Percentiles rank a stretch among this genome's conserved stretches.
These are phyloP conservation scores for Dryadomyces quercivorus DNA, from an alignment of 2,329 filamentous ascomycete species.

Conservation along the genomic window DNA sequence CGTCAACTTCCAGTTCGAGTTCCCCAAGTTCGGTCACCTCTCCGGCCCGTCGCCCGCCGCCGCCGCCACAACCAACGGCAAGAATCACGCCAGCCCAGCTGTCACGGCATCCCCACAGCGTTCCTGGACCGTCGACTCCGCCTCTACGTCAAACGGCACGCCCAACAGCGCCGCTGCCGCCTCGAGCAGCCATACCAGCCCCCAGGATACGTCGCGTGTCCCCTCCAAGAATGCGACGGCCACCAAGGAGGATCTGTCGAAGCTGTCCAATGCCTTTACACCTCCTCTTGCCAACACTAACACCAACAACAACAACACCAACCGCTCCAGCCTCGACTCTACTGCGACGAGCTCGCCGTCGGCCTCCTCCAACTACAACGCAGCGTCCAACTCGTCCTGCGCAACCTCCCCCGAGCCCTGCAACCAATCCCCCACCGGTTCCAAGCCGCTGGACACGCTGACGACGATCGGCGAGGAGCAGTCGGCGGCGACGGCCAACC, in stretches of 20 bases:
- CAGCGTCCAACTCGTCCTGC: conserved; percentile 51
- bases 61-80: conserved; percentile 2
- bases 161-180: conserved; percentile 6
- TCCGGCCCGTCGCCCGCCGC: conserved; percentile 30
- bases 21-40: conserved; percentile 81
- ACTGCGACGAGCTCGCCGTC: conserved; percentile 52
- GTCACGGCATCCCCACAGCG: neutral
- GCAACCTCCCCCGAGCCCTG: conserved; percentile 68
- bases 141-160: conserved; percentile 13
- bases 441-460: conserved; percentile 49
- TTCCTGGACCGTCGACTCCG: neutral
- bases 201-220: too few relatives aligned
- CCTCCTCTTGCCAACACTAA: conserved; percentile 33
- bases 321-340: conserved; percentile 37
- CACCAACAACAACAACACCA: conserved; percentile 20
- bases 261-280: conserved; percentile 47
- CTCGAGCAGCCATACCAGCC: conserved; percentile 22
- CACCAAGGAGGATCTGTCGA: conserved; percentile 38
- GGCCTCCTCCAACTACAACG: conserved; percentile 47
- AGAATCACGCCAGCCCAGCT: conserved; percentile 7
- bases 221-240: conserved; percentile 22
- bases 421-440: conserved; percentile 56
- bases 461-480: conserved; percentile 57
- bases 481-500: conserved; percentile 28
- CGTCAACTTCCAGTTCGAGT: conserved; percentile 88